These are phyloP conservation scores for Tremella yokohamensis DNA, from an alignment of 768 basidiomycete species.

Conservation along the genomic window DNA sequence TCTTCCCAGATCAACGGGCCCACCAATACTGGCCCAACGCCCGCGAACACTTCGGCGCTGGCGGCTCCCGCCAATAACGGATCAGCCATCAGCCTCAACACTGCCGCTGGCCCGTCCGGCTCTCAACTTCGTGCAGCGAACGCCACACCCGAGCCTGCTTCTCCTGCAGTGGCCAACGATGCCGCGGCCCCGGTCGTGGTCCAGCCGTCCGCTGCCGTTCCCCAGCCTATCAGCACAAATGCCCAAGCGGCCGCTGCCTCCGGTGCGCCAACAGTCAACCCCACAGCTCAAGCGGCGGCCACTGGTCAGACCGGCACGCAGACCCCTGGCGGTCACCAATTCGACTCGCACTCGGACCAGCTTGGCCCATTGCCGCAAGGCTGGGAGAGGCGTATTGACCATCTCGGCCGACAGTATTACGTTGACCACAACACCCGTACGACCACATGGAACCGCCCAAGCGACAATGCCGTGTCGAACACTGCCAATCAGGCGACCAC, in stretches of 20 bases:
- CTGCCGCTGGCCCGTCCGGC: slow-evolving; percentile 47
- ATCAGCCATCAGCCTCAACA: slow-evolving; percentile 50
- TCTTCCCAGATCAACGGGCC: slow-evolving; percentile 85
- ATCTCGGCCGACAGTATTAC: slow-evolving; percentile 92
- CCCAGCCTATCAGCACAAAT: slow-evolving; percentile 50
- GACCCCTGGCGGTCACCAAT: slow-evolving; percentile 57
- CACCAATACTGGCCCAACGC: slow-evolving; percentile 68
- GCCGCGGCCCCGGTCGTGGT: slow-evolving; percentile 28
- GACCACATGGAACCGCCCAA: slow-evolving; percentile 96
- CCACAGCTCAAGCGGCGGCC: slow-evolving; percentile 43
- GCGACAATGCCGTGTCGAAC: slow-evolving; percentile 72
- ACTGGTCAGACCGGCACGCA: slow-evolving; percentile 53
- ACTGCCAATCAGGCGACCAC: slow-evolving; percentile 51
- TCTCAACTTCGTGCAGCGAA: slow-evolving; percentile 33
- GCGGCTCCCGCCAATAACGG: slow-evolving; percentile 27
- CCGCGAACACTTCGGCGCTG: slow-evolving; percentile 21
- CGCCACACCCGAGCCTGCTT: slow-evolving; percentile 33
- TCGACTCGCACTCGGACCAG: slow-evolving; percentile 93
- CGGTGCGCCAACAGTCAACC: slow-evolving; percentile 42
- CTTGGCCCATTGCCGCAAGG: slow-evolving; percentile 82
- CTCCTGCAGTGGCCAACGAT: slow-evolving; percentile 28
- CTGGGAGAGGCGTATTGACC: slow-evolving; percentile 97
- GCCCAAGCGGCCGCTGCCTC: slow-evolving; percentile 54
- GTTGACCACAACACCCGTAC: slow-evolving; percentile 97
- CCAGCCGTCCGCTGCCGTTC: slow-evolving; percentile 32